Evolutionary conservation across 2,329 filamentous ascomycete species (phyloP).

Genomic region (Pseudogymnoascus sp.): DNA sequence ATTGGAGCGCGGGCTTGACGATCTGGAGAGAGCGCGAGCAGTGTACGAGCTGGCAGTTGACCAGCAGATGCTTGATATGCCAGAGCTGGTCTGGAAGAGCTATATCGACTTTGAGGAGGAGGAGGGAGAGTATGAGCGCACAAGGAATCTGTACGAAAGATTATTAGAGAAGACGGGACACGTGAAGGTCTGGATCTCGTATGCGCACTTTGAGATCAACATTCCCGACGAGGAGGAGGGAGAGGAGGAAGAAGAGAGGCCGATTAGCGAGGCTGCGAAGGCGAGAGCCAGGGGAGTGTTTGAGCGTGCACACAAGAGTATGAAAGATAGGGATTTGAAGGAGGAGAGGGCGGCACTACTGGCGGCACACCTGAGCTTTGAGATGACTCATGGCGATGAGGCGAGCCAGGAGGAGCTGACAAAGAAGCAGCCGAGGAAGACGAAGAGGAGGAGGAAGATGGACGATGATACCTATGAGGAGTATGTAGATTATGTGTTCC

Average conservation of each 20-base stretch:
- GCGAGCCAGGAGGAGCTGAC: constrained; percentile 76
- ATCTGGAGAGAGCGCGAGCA: constrained; percentile 75
- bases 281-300: constrained; percentile 74
- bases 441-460: constrained; percentile 84
- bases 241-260: constrained; percentile 48
- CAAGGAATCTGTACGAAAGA: constrained; percentile 77
- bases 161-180: constrained; percentile 92
- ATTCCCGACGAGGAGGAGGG: constrained; percentile 62
- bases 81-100: constrained; percentile 92
- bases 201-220: constrained; percentile 96
- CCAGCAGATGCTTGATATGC: constrained; percentile 86
- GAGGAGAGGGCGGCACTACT: constrained; percentile 88
- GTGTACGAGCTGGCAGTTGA: constrained; percentile 87
- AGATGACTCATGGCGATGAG: constrained; percentile 68
- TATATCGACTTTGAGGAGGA: constrained; percentile 99
- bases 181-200: constrained; percentile 98
- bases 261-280: constrained; percentile 77
- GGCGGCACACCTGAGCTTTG: constrained; percentile 87
- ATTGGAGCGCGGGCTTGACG: constrained; percentile 83
- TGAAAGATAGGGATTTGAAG: constrained; percentile 85
- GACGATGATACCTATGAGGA: constrained; percentile 94
- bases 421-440: constrained; percentile 85
- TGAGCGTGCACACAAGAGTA: constrained; percentile 71
- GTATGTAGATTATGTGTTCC: constrained; percentile 96
- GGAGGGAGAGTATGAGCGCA: constrained; percentile 80